Evolutionary conservation across 2,329 filamentous ascomycete species (phyloP).

Genomic region (Mycosphaerella sp.): DNA sequence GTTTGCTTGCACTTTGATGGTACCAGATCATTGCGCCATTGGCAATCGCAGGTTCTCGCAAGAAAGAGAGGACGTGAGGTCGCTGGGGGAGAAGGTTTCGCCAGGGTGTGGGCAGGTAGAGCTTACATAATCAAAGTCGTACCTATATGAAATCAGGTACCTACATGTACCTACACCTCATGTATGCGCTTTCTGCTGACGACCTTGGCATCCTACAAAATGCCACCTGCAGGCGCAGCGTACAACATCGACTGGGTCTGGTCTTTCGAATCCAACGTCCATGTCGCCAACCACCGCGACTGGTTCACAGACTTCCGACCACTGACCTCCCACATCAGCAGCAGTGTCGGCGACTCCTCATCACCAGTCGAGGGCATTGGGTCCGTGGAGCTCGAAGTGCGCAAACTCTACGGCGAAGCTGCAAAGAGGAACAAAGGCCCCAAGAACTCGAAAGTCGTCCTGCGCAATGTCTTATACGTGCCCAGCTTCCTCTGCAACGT

Average conservation of each 20-base stretch:
- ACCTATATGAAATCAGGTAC: too few relatives aligned
- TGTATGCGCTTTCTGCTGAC: too few relatives aligned
- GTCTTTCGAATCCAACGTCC: conserved; percentile 17
- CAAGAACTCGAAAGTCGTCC: not conserved
- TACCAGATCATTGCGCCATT: too few relatives aligned
- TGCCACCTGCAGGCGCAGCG: conserved; percentile 16
- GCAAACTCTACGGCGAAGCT: not conserved
- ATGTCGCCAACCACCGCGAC: conserved; percentile 20
- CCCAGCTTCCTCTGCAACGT: conserved; percentile 15
- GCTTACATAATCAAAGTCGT: too few relatives aligned
- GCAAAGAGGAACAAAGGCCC: not conserved
- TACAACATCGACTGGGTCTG: conserved; percentile 22
- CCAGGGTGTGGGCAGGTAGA: too few relatives aligned
- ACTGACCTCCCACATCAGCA: not conserved
- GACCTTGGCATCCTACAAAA: not conserved
- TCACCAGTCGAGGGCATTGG: conserved; percentile 4
- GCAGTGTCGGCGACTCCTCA: not conserved
- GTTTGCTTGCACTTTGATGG: too few relatives aligned
- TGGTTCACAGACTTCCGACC: conserved; percentile 15
- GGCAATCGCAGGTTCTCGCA: too few relatives aligned
- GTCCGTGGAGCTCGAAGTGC: conserved; percentile 10
- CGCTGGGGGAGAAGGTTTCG: too few relatives aligned
- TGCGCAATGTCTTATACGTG: conserved; percentile 15
- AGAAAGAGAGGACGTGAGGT: too few relatives aligned
- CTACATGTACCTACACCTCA: too few relatives aligned